Percentiles rank a stretch among this genome's conserved stretches.
Conservation (phyloP, 352 stramenopile species). For the Globisporangium paddicum region DNA sequence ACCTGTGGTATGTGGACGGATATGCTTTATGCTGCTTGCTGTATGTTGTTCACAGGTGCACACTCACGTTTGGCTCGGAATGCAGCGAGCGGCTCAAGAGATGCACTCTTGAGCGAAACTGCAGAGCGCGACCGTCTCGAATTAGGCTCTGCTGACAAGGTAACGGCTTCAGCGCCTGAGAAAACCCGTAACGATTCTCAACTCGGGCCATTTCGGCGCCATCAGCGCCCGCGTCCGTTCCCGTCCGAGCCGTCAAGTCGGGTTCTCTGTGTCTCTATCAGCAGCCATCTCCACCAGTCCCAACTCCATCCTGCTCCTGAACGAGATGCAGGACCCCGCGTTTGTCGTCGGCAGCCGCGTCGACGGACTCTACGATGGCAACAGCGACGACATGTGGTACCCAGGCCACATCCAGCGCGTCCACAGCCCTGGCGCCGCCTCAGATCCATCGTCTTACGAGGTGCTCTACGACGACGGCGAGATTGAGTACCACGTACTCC, state of each 20-base stretch:
- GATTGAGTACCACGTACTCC: slow-evolving; percentile 35
- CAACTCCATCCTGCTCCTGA: neutral
- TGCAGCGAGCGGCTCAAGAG: too few species aligned
- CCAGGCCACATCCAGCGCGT: slow-evolving; percentile 39
- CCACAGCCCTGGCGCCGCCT: too few species aligned
- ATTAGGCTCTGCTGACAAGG: too few species aligned
- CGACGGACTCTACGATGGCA: slow-evolving; percentile 79
- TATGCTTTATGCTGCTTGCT: too few species aligned
- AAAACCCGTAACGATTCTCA: too few species aligned
- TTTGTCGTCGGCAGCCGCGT: slow-evolving; percentile 53
- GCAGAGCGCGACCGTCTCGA: neutral
- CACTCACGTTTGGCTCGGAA: too few species aligned
- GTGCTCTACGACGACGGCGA: slow-evolving; percentile 80
- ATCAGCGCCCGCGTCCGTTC: neutral
- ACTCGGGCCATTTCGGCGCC: neutral
- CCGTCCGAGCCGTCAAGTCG: neutral
- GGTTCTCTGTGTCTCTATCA: neutral
- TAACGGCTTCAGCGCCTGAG: too few species aligned
- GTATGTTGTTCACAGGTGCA: too few species aligned
- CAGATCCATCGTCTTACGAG: slow-evolving; percentile 36
- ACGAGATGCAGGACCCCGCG: slow-evolving; percentile 9
- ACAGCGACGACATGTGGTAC: slow-evolving; percentile 78
- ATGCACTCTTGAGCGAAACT: neutral
- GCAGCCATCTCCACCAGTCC: neutral
- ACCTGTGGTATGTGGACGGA: too few species aligned